Evolutionary conservation across 306 rosid genomes (phyloP), one percentile per base, ranked within the genome.

Genomic region (Glycine tomentella): DNA sequence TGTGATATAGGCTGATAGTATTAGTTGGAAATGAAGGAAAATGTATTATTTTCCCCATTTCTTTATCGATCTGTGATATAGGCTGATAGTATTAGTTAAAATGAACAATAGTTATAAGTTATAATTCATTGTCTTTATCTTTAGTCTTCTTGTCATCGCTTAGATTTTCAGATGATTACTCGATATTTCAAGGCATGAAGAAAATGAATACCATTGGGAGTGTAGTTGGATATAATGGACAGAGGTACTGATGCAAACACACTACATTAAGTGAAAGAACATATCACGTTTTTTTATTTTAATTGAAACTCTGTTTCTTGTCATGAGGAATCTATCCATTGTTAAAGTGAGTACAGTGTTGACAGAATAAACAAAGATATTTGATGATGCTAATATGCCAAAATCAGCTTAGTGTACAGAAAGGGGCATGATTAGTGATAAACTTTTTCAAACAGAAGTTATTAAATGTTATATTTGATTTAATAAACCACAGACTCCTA

Each of bases 121-220:
- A 8, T 17, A 81, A 38, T 53, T 76, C 55, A 12, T 69, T 67
- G 59, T 40, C 66, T 65, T 58, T 55, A 51, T 53, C 48, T 9
- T 17, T 25, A 16, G 45, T 17, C 56, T 10, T 59, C 16, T 57
- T 3, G 8, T 55, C 56, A 17, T 15, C 40, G 46, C 36, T 65
- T 44, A 65, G 17, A 63, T 6, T 55, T 82, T 71, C 9, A 64
- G 46, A 56, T 49, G 6, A 38, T 38, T 38, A 38, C 44, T 38
- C 44, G 7, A 38, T 38, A 38, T 38, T 25, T 25, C 31, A 25
- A 25, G 31, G 31, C 2, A 2, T 25, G 31, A 25, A 25, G 31
- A 25, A 25, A 25, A 25, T 25, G 31, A 25, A 25, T 25, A 25
- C 31, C 31, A 25, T 25, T 25, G 2, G 31, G 31, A 25, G 31